Evolutionary conservation across 164 flowering plant genomes (phyloP), one percentile per base, ranked within the genome.

Genomic region (Vitis rotundifolia): DNA sequence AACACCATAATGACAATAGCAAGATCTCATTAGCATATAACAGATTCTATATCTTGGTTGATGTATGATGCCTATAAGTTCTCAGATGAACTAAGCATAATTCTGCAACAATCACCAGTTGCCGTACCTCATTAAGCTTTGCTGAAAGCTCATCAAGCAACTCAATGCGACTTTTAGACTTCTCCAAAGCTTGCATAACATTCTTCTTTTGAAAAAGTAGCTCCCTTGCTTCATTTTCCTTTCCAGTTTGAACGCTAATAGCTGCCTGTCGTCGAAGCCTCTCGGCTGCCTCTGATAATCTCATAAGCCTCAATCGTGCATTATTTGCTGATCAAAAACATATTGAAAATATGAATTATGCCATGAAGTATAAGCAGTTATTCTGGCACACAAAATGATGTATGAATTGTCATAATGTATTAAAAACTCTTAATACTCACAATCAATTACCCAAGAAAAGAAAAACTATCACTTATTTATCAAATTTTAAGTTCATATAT

Each of bases 271-370:
- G 71, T 63, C 73, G 82, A 61, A 93, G 88, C 73, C 85, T 93
- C 78, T 86, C 91, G 9, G 86, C 95, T 16, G 94, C 91, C 80
- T 88, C 95, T 54, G 93, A 87, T 77, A 89, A 77, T 29, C 96
- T 81, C 82, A 89, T 48, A 60, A 89, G 85, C 77, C 94, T 86
- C 80, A 79, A 71, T 70, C 97, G 87, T 44, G 94, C 88, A 83
- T 72, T 87, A 71, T 75, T 90, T 60, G 93, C 98, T 91, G 80
- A 59, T 66, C 13, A 57, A 63, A 22, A 62, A n/a, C 28, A 19
- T 26, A 56, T 3, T 37, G 44, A 37, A 37, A 37, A 37, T 37
- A 37, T 5, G 7, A 37, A 37, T 37, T 37, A 37, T 16, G 19
- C 15, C 7, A 64, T 12, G 9, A 13, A n/a, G 15, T 12, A 73